A percentile compares a stretch with the other conserved stretches of the same genome.
Conservation (phyloP, 1,284 basidiomycete genomes). For the Rhodotorula sp. region DNA sequence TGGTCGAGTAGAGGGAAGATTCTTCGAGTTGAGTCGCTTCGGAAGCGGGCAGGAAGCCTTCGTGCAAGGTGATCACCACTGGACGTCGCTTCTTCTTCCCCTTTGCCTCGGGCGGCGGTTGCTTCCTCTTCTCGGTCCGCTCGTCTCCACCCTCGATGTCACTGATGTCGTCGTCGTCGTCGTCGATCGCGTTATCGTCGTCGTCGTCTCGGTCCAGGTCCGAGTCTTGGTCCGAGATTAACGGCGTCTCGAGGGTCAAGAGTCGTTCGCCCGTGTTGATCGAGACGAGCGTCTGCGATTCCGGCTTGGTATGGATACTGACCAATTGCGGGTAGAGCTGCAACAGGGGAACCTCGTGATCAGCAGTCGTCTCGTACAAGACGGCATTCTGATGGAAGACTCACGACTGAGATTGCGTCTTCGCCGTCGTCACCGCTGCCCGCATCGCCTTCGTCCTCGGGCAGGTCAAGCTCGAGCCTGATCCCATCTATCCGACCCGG, state of each 20-base stretch:
- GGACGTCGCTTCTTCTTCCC: background rate
- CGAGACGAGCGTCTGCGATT: conserved; percentile 23
- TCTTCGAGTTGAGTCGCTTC: background rate
- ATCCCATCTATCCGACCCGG: conserved; percentile 6
- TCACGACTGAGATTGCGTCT: conserved; percentile 27
- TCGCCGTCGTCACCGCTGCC: background rate
- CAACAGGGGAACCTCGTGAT: background rate
- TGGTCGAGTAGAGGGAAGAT: conserved; percentile 28
- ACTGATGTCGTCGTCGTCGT: background rate
- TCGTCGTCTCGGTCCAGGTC: background rate
- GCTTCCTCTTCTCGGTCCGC: too few relatives aligned
- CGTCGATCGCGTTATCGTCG: background rate
- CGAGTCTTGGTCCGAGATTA: conserved; percentile 3
- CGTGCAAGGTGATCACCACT: conserved; percentile 26
- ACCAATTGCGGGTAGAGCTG: conserved; percentile 30
- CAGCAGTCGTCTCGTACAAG: too few relatives aligned
- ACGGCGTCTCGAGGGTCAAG: conserved; percentile 24
- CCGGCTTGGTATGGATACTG: conserved; percentile 16
- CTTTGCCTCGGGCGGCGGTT: background rate
- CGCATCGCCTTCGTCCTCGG: too few relatives aligned
- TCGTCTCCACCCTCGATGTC: background rate
- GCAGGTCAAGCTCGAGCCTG: conserved; percentile 19
- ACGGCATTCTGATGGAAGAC: background rate
- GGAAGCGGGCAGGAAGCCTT: conserved; percentile 16
- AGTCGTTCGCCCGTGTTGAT: conserved; percentile 29